Evolutionary conservation across 805 yeast species (phyloP).

Genomic region (Lipomyces sp.): DNA sequence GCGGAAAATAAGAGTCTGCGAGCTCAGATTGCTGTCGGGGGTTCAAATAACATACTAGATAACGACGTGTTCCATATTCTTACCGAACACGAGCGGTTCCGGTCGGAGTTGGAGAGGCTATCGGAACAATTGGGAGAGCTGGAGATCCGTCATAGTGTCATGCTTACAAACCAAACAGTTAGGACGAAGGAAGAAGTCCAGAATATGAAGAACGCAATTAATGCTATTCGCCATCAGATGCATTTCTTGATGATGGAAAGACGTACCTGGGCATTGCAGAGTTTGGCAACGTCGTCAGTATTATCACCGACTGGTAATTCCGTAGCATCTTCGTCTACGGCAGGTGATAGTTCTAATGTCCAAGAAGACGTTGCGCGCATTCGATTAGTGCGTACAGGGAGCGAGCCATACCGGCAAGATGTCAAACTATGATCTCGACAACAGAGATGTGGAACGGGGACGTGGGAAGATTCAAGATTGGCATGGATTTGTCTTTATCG

Average conservation of each 20-base stretch:
- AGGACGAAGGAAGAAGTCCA: slow-evolving; percentile 45
- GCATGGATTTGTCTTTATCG: slow-evolving; percentile 8
- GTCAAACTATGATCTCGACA: slow-evolving; percentile 24
- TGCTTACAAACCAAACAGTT: slow-evolving; percentile 45
- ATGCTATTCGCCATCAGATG: slow-evolving; percentile 47
- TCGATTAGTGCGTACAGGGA: slow-evolving; percentile 13
- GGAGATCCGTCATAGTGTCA: slow-evolving; percentile 44
- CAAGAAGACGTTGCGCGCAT: not conserved
- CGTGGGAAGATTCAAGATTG: not conserved
- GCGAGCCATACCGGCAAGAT: slow-evolving; percentile 32
- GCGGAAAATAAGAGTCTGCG: slow-evolving; percentile 45
- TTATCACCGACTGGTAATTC: slow-evolving; percentile 2
- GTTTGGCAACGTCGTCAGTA: slow-evolving; percentile 5
- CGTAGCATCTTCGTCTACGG: not conserved
- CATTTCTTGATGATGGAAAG: slow-evolving; percentile 44
- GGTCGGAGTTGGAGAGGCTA: slow-evolving; percentile 45
- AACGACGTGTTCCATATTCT: slow-evolving; percentile 41
- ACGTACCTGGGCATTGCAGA: slow-evolving; percentile 36
- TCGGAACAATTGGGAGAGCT: slow-evolving; percentile 43
- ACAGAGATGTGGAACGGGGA: not conserved
- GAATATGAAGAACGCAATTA: slow-evolving; percentile 42
- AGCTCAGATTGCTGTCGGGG: slow-evolving; percentile 40
- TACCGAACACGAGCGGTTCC: slow-evolving; percentile 46
- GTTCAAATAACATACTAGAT: slow-evolving; percentile 19
- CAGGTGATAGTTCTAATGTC: not conserved